Conservation (phyloP, 257 asterid species). For the Salvia hispanica region DNA sequence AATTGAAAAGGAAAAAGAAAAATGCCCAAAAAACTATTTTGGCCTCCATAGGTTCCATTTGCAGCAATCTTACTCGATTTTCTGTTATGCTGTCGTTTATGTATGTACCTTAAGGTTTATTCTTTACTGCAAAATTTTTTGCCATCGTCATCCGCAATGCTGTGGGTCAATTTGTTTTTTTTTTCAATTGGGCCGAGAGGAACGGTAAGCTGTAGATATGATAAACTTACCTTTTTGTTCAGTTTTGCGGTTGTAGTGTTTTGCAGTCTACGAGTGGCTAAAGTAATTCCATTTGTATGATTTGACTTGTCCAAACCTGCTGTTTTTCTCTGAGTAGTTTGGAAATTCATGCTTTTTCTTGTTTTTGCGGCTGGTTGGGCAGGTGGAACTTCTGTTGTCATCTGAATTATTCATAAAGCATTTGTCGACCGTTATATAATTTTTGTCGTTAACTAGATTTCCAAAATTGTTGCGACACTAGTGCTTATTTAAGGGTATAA, state of each 20-base stretch:
- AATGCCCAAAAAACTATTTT: neutral
- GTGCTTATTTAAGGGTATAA: neutral
- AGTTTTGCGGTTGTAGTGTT: neutral
- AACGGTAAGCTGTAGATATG: neutral
- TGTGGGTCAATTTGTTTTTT: conserved; percentile 15
- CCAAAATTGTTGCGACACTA: neutral
- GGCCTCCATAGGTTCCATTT: neutral
- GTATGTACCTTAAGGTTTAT: neutral
- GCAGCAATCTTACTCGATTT: neutral
- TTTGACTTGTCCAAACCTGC: neutral
- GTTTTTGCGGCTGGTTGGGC: conserved; percentile 16
- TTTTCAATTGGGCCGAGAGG: conserved; percentile 5
- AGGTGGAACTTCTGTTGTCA: conserved; percentile 28
- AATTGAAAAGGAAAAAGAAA: neutral
- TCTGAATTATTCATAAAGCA: conserved; percentile 9
- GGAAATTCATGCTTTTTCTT: neutral
- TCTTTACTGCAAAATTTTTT: neutral
- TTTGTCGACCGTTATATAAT: neutral
- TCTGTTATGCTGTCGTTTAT: neutral
- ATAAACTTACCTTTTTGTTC: conserved; percentile 12
- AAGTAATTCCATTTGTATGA: neutral
- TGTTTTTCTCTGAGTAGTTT: neutral
- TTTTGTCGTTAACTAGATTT: conserved; percentile 27
- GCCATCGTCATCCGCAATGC: conserved; percentile 2
- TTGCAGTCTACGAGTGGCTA: conserved; percentile 10